Base-by-base conservation (phyloP, 2,329 filamentous ascomycete genomes). In the Periconia macrospinosa region DNA sequence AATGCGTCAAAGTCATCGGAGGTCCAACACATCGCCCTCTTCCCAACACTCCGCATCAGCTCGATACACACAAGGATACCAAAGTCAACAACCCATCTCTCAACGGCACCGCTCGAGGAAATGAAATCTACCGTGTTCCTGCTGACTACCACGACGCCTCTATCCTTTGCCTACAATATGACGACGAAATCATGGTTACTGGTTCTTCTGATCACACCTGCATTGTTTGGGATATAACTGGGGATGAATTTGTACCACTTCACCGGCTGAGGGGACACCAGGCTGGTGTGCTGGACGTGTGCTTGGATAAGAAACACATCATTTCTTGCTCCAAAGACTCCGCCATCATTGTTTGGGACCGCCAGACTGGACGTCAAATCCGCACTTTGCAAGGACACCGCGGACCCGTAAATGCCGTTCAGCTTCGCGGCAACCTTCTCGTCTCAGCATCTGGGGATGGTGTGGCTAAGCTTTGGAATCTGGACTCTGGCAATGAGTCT, bases 311-410 rank as follows among this genome's bases (percentile, higher is more conserved):
- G 59, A 87, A 88, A 64, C 89, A 96, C 75, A 97, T 99, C 66
- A 89, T 97, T 47, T 97, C 93, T 6, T 99, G 94, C 79, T 96
- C 91, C 71, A 99, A 99, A 76, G 94, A 99, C 75, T 86, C 88
- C 41, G 92, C 84, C 58, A 96, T 99, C 69, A 95, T 92, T 69
- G 87, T 99, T 20, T 97, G 93, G 93, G 90, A 96, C 68, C 90
- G 94, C 44, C 78, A 84, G 51, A 94, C 90, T 0, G 90, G 91
- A 35, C 77, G 79, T 10, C 80, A 95, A 45, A 75, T 96, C 45
- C 90, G 90, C 66, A 89, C 90, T 66, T 83, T 99, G 46, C 83
- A 85, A 35, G 94, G 93, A 8, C 94, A 99, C 74, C 82, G 86
- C 2, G 94, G 94, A 0, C 94, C 94, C 1, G 94, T 99, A 62